Evolutionary conservation across 2,329 filamentous ascomycete genomes (phyloP).

Genomic region (Monilinia fructigena): DNA sequence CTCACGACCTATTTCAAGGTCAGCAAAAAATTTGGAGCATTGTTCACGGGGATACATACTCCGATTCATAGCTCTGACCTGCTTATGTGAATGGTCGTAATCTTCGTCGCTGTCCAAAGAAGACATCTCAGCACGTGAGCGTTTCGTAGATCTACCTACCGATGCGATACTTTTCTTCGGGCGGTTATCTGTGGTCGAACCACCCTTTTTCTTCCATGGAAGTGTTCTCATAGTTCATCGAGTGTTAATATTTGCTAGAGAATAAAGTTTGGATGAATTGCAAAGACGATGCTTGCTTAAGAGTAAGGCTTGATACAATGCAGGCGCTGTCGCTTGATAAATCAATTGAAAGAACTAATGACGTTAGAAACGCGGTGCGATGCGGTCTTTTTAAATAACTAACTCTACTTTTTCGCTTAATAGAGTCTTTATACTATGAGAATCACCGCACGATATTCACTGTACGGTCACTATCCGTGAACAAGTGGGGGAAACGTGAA

Average conservation of each 20-base stretch:
- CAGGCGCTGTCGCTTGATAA: background rate
- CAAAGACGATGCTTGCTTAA: background rate
- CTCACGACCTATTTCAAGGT: conserved; percentile 36
- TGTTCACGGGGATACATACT: background rate
- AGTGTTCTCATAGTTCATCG: conserved; percentile 33
- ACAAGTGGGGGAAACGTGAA: background rate
- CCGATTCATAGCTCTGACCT: background rate
- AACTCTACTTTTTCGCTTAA: background rate
- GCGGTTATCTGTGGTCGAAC: conserved; percentile 13
- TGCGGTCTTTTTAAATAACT: background rate
- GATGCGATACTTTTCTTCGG: conserved; percentile 20
- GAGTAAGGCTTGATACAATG: background rate
- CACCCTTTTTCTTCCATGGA: conserved; percentile 31
- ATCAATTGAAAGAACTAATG: background rate
- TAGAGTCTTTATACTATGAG: background rate
- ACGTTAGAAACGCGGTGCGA: background rate
- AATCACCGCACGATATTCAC: background rate
- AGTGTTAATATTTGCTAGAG: background rate
- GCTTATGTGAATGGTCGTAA: background rate
- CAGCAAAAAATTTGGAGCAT: background rate
- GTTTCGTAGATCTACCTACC: conserved; percentile 24
- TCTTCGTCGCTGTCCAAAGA: conserved; percentile 8
- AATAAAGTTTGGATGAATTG: background rate
- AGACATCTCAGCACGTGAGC: conserved; percentile 23
- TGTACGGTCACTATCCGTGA: background rate